Evolutionary conservation across 768 basidiomycete species (phyloP), one percentile per base, ranked within the genome.

Genomic region (Omphalotus guepiniiformis): DNA sequence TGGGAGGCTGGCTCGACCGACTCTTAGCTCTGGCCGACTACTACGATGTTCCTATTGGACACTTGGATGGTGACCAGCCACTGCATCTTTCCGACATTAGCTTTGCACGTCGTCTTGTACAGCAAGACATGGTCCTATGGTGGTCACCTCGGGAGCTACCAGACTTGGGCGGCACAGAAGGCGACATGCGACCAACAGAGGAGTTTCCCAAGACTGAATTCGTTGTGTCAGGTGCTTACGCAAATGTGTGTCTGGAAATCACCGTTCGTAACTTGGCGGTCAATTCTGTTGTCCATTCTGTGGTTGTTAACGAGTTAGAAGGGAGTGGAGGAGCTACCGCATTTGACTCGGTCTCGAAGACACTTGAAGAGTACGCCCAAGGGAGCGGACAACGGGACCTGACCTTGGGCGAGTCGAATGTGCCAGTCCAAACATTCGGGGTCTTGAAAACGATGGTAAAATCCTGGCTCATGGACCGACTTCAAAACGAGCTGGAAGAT

Each of bases 301-400:
- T 94, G 26, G 72, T 95, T 47, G 91, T 99, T 53, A 97, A 99
- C 68, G 96, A 99, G 62, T 76, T 99, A 56, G 96, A 99, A 65
- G 96, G 96, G 1, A 91, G 88, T 50, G 88, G 93, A 1, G 95
- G 94, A 3, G 75, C 92, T 6, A 91, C 94, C 0, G 90, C 93
- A 0, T 97, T 98, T 58, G 94, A 97, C 60, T 89, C 93, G 0
- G 83, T 88, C 4, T 90, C 93, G 2, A 91, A 83, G 58, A 98
- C 90, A 15, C 69, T 99, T 50, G 87, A 92, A 58, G 87, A 96
- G 50, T 96, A 94, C 64, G 76, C 85, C 41, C 83, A 79, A 37
- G 82, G 82, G 19, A 84, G 85, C 21, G 66, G 73, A 4, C 76
- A 79, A 19, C 77, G 86, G 2, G 84, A 88, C 48, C 71, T 93